Conservation (phyloP, 176 grass and related monocot genomes). For the Bonia amplexicaulis region DNA sequence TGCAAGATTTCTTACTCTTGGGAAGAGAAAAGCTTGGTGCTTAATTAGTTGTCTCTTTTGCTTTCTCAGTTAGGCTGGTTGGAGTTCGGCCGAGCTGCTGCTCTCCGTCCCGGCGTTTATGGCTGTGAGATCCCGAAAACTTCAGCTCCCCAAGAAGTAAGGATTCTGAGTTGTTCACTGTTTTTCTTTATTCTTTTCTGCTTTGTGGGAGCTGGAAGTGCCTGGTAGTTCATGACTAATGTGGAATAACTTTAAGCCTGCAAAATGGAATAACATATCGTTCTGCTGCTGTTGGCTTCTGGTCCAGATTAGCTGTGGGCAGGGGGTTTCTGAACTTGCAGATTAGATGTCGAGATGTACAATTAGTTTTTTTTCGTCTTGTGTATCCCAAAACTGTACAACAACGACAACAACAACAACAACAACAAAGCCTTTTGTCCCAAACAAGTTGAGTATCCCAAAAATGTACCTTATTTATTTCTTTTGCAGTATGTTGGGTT, state of each 20-base stretch:
- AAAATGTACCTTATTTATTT: background rate
- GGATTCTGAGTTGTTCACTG: background rate
- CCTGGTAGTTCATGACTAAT: background rate
- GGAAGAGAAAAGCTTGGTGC: background rate
- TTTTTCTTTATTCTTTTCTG: background rate
- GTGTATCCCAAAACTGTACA: too few species aligned
- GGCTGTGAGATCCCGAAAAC: conserved; percentile 44
- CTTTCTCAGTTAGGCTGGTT: conserved; percentile 41
- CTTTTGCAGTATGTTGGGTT: background rate
- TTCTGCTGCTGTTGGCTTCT: background rate
- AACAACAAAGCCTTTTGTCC: too few species aligned
- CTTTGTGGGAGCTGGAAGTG: background rate
- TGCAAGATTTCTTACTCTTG: background rate
- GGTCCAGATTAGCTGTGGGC: background rate
- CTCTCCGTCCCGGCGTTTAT: conserved; percentile 29
- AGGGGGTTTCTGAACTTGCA: background rate
- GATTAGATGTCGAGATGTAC: background rate
- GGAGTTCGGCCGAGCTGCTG: conserved; percentile 15
- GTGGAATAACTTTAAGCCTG: background rate
- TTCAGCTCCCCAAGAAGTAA: conserved; percentile 79
- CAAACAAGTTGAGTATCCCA: too few species aligned
- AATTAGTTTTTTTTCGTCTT: background rate
- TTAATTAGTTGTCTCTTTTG: background rate
- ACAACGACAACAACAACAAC: too few species aligned
- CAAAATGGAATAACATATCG: background rate